Evolutionary conservation across 257 asterid genomes (phyloP).

Genomic region (Solanum okadae): DNA sequence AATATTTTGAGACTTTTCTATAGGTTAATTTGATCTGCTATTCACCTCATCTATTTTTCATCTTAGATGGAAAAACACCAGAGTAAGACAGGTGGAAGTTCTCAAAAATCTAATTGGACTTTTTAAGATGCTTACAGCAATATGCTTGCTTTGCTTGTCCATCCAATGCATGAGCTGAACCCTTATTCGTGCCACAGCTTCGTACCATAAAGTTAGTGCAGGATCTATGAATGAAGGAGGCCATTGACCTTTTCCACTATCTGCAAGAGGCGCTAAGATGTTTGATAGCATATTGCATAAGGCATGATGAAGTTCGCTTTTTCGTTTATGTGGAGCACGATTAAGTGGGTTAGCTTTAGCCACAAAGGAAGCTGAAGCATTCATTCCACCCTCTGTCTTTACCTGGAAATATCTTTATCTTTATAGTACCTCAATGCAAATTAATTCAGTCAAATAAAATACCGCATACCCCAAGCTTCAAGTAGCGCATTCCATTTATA

Average conservation of each 20-base stretch:
- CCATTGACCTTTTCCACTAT: constrained; percentile 96
- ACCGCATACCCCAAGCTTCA: constrained; percentile 87
- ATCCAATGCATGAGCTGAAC: constrained; percentile 88
- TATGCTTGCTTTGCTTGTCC: constrained; percentile 98
- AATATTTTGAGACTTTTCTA: not conserved
- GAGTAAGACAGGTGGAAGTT: not conserved
- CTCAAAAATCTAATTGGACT: not conserved
- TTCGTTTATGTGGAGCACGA: constrained; percentile 95
- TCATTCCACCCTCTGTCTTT: constrained; percentile 89
- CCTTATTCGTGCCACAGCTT: constrained; percentile 94
- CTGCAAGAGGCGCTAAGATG: constrained; percentile 93
- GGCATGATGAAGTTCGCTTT: constrained; percentile 98
- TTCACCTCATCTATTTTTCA: not conserved
- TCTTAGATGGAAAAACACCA: not conserved
- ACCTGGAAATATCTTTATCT: constrained; percentile 49
- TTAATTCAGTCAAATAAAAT: constrained; percentile 10
- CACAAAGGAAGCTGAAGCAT: constrained; percentile 97
- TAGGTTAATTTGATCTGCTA: not conserved
- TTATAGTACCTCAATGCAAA: constrained; percentile 9
- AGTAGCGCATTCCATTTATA: constrained; percentile 95
- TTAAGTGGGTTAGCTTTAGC: constrained; percentile 96
- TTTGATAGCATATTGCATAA: constrained; percentile 98
- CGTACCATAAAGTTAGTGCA: constrained; percentile 94
- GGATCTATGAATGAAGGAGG: constrained; percentile 95
- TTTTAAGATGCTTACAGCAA: constrained; percentile 51